Percentiles rank a stretch among this genome's conserved stretches.
These are phyloP conservation scores for Suillus hirtellus DNA, from an alignment of 768 basidiomycete genomes.

Conservation along the genomic window DNA sequence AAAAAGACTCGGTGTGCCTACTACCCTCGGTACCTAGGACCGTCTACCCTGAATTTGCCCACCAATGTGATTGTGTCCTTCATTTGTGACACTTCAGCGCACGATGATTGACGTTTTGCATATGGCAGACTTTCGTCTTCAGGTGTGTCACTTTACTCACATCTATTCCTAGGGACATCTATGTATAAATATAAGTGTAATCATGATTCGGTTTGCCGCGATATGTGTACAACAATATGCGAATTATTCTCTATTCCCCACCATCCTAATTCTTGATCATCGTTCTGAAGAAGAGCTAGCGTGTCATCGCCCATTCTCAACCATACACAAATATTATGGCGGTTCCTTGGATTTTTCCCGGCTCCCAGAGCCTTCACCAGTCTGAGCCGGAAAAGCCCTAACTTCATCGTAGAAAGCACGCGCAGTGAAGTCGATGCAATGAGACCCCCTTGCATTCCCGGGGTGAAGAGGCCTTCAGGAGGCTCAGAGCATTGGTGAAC, in stretches of 20 bases:
- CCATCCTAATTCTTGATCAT: slow-evolving; percentile 63
- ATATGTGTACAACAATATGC: slow-evolving; percentile 32
- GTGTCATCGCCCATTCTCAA: slow-evolving; percentile 51
- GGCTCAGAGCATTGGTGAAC: slow-evolving; percentile 25
- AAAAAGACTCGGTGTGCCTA: slow-evolving; percentile 1
- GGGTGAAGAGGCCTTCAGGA: slow-evolving; percentile 23
- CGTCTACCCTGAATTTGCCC: not conserved
- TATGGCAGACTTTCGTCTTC: not conserved
- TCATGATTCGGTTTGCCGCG: slow-evolving; percentile 15
- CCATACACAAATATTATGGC: slow-evolving; percentile 49
- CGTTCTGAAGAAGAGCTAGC: slow-evolving; percentile 49
- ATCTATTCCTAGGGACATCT: slow-evolving; percentile 4
- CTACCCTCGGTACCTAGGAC: slow-evolving; percentile 3
- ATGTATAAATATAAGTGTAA: slow-evolving; percentile 3
- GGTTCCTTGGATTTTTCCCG: slow-evolving; percentile 32
- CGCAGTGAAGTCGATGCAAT: slow-evolving; percentile 39
- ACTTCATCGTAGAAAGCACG: slow-evolving; percentile 67
- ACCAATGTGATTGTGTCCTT: slow-evolving; percentile 1
- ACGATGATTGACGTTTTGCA: not conserved
- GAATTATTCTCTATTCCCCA: slow-evolving; percentile 65
- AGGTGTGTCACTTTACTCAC: slow-evolving; percentile 4
- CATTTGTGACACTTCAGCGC: not conserved
- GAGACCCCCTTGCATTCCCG: slow-evolving; percentile 16
- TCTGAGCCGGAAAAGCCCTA: slow-evolving; percentile 66
- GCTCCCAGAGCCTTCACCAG: slow-evolving; percentile 49